Percentiles rank a stretch among this genome's conserved stretches.
Conservation (phyloP, 139 green algal species). For the Diplosphaera chodatii region DNA sequence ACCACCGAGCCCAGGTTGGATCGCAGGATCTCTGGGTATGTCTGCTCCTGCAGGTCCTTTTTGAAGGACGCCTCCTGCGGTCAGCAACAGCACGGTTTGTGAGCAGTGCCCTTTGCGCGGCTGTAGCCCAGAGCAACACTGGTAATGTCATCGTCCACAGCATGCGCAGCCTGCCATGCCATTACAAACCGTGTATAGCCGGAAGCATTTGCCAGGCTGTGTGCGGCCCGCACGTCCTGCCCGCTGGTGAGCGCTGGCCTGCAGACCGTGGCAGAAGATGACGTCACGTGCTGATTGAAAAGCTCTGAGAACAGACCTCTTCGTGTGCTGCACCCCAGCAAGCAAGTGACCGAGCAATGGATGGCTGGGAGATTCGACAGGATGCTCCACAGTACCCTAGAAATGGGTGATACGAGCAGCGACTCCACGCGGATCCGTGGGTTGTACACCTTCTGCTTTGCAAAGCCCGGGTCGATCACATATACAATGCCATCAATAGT, state of each 20-base stretch:
- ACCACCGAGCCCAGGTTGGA: constrained; percentile 97
- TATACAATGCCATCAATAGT: constrained; percentile 99
- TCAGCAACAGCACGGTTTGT: background rate
- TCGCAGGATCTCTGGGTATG: constrained; percentile 98
- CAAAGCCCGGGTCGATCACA: constrained; percentile 93
- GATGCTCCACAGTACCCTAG: no score
- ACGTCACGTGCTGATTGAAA: no score
- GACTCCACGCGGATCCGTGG: constrained; percentile 93
- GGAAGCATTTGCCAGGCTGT: constrained; percentile 97
- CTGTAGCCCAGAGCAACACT: no score
- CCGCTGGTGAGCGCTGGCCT: constrained; percentile 91
- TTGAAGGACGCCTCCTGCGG: constrained; percentile 78
- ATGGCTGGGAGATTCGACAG: no score
- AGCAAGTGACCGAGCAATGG: no score
- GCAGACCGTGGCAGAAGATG: constrained; percentile 5
- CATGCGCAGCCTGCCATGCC: background rate
- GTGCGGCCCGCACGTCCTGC: constrained; percentile 92
- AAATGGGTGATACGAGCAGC: constrained; percentile 97
- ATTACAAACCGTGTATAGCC: constrained; percentile 94
- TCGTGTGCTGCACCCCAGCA: no score
- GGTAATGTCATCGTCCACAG: background rate
- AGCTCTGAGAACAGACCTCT: no score
- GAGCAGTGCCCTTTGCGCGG: no score
- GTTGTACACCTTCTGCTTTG: constrained; percentile 99
- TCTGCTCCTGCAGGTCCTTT: constrained; percentile 98